These are phyloP conservation scores for Marasmius tenuissimus DNA, from an alignment of 1,284 basidiomycete genomes.

Conservation along the genomic window DNA sequence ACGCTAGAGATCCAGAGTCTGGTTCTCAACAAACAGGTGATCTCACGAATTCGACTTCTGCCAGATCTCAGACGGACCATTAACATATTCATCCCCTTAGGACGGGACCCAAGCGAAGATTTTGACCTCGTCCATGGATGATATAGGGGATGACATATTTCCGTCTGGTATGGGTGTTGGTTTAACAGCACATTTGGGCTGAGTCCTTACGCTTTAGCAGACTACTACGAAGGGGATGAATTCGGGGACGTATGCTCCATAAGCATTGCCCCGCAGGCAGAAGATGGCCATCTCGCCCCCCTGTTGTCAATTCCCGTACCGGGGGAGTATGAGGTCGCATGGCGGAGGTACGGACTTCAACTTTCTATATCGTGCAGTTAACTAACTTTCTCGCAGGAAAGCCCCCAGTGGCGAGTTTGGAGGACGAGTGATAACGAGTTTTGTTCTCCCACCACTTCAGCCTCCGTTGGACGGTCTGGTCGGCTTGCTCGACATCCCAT, in stretches of 20 bases:
- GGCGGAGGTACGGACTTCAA: constrained; percentile 58
- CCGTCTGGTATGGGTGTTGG: constrained; percentile 33
- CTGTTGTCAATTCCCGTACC: constrained; percentile 41
- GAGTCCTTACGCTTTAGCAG: constrained; percentile 30
- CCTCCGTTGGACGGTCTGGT: constrained; percentile 61
- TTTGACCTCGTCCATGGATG: constrained; percentile 39
- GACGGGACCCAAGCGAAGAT: constrained; percentile 46
- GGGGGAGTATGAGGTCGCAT: constrained; percentile 60
- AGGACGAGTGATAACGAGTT: constrained; percentile 43
- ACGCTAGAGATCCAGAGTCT: constrained; percentile 53
- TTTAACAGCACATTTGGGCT: neutral
- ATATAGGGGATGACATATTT: constrained; percentile 28
- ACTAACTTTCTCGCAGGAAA: constrained; percentile 32
- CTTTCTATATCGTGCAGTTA: neutral
- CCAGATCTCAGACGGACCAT: neutral
- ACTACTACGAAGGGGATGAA: constrained; percentile 63
- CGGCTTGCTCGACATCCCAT: constrained; percentile 62
- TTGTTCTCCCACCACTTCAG: constrained; percentile 57
- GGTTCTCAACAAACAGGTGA: constrained; percentile 46
- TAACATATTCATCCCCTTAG: constrained; percentile 28
- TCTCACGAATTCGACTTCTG: constrained; percentile 13
- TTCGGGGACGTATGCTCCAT: constrained; percentile 58
- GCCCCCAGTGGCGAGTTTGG: constrained; percentile 42
- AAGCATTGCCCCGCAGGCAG: constrained; percentile 43
- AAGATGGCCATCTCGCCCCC: constrained; percentile 29